Evolutionary conservation across 768 basidiomycete species (phyloP), one percentile per base, ranked within the genome.

Genomic region (Boletus barrowsii): DNA sequence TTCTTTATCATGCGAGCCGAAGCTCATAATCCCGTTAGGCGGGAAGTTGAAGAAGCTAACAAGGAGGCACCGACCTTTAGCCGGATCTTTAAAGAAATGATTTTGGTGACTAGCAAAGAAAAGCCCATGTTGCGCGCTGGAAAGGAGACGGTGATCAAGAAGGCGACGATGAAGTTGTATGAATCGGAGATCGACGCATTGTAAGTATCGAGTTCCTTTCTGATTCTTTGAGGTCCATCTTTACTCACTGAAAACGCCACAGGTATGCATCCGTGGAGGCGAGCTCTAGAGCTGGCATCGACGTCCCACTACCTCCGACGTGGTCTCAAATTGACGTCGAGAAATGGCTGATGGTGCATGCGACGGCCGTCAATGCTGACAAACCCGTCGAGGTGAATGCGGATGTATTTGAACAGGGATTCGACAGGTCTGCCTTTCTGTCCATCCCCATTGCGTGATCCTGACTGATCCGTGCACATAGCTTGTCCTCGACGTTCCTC

Each of bases 41-140:
- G 64, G 2, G 56, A 64, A 11, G 70, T 79, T 2, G 77, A 76
- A 20, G 71, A 76, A 30, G 78, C 76, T 3, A 81, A 80, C 58
- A 62, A 55, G 18, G 60, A 61, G 2, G 71, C 73, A 0, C 78
- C 79, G 0, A 53, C 69, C 0, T 78, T 73, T 44, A 77, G 75
- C 50, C 67, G 73, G n/a, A 70, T 79, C 13, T 79, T 76, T 65
- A 78, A 77, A 57, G 77, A 83, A 59, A 78, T 82, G 78, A 77
- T 83, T 36, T 41, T 81, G 29, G 62, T 81, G 15, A 69, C 79
- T 0, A 64, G 69, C 3, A 59, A 73, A 24, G 68, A 65, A 0
- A 78, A 78, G 51, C 80, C 78, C 1, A 66, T 82, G 40, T 65
- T 73, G n/a, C 74, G 74, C 20, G 66, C 78, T 1, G 73, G 67